Evolutionary conservation across 768 basidiomycete genomes (phyloP).

Genomic region (Rhizopogon vesiculosus): DNA sequence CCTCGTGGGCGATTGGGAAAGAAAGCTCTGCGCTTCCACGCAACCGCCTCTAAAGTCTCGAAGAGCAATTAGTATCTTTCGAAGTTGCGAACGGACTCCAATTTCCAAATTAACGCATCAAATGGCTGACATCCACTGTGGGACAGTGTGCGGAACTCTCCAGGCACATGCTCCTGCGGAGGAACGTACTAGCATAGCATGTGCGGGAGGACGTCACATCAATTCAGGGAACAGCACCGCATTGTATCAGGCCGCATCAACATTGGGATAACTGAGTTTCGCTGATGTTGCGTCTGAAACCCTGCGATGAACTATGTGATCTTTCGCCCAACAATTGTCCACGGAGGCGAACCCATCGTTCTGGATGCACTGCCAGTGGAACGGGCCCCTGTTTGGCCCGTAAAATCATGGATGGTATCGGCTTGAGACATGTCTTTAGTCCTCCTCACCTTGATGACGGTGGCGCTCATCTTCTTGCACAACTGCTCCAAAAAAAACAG

Average conservation of each 20-base stretch:
- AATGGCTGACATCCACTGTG: not conserved
- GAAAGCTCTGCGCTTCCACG: conserved; percentile 10
- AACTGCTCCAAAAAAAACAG: not conserved
- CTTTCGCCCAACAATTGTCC: too few relatives aligned
- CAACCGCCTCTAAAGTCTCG: not conserved
- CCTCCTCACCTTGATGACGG: not conserved
- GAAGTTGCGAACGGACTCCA: not conserved
- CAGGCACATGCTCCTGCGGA: not conserved
- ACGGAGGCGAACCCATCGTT: not conserved
- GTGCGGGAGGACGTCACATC: not conserved
- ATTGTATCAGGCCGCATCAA: not conserved
- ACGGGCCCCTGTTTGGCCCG: too few relatives aligned
- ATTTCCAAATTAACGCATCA: not conserved
- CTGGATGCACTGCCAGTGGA: too few relatives aligned
- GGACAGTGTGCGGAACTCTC: not conserved
- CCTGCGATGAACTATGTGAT: too few relatives aligned
- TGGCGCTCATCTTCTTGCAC: not conserved
- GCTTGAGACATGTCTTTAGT: not conserved
- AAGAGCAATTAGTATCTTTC: not conserved
- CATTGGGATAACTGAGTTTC: not conserved
- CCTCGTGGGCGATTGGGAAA: conserved; percentile 8
- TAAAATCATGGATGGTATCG: too few relatives aligned
- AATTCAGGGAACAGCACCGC: not conserved
- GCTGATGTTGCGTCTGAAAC: too few relatives aligned
- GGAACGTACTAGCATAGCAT: not conserved